A percentile compares a stretch with the other conserved stretches of the same genome.
Conservation (phyloP, 495 filamentous ascomycete species). For the Hypoxylon crocopeplum region DNA sequence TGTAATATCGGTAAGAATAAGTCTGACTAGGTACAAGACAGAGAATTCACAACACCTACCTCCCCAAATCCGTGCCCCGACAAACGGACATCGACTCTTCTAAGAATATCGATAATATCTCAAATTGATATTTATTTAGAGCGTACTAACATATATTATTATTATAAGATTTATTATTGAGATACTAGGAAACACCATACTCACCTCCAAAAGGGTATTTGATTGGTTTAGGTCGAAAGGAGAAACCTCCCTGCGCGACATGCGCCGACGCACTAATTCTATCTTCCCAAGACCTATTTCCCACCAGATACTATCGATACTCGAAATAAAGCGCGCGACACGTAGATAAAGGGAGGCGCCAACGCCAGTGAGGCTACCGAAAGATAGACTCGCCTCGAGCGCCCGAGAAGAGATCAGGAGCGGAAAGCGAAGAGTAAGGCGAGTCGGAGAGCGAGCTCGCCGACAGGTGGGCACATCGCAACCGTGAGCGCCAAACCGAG, state of each 20-base stretch:
- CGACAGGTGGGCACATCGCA: constrained; percentile 12
- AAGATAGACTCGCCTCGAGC: constrained; percentile 14
- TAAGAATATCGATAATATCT: not conserved
- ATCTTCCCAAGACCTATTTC: not conserved
- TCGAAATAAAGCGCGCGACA: not conserved
- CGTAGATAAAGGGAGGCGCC: constrained; percentile 20
- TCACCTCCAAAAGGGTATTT: not conserved
- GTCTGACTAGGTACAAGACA: not conserved
- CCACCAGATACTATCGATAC: not conserved
- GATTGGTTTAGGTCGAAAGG: not conserved
- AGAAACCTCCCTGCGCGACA: not conserved
- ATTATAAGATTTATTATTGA: not conserved
- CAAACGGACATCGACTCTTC: not conserved
- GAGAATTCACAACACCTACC: constrained; percentile 1
- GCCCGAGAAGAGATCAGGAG: constrained; percentile 13
- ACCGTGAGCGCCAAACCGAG: not conserved
- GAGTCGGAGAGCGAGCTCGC: constrained; percentile 1
- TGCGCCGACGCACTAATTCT: not conserved
- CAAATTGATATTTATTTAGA: not conserved
- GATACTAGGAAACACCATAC: not conserved
- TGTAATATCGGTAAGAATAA: constrained; percentile 1
- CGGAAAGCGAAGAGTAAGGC: constrained; percentile 13
- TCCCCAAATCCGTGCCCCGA: not conserved
- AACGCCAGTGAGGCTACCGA: not conserved
- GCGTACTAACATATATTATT: not conserved